These are phyloP conservation scores for Phytophthora foliorum DNA, from an alignment of 352 stramenopile species.

Conservation along the genomic window DNA sequence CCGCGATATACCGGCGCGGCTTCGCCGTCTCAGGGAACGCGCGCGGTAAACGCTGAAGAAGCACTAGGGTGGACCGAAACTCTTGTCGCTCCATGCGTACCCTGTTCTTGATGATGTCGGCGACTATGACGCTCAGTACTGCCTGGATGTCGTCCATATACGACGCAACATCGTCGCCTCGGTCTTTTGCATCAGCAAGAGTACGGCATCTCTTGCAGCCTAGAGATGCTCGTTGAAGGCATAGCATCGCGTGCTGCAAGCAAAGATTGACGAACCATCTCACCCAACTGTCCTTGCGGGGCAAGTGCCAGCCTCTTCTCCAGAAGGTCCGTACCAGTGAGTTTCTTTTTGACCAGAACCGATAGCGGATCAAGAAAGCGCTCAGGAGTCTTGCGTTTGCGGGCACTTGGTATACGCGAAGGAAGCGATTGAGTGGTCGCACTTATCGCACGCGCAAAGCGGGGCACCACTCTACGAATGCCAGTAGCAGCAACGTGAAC, in stretches of 20 bases:
- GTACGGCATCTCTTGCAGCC: not conserved
- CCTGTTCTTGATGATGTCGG: not conserved
- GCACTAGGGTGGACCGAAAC: not conserved
- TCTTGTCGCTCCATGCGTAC: not conserved
- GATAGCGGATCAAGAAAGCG: not conserved
- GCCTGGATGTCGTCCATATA: conserved; percentile 2
- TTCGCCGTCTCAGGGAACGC: not conserved
- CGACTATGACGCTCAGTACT: not conserved
- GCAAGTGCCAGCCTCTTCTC: not conserved
- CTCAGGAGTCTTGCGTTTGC: not conserved
- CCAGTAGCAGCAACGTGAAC: not conserved
- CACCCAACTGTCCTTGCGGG: not conserved
- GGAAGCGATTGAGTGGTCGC: not conserved
- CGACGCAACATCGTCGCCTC: not conserved
- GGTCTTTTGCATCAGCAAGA: not conserved
- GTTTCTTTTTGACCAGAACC: not conserved
- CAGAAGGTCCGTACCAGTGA: not conserved
- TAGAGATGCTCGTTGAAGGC: not conserved
- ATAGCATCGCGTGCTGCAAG: not conserved
- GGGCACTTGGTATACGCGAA: not conserved
- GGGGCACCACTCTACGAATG: not conserved
- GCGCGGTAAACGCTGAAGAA: not conserved
- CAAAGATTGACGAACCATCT: not conserved
- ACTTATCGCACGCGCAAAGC: not conserved
- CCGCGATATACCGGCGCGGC: not conserved